Evolutionary conservation across 2,329 filamentous ascomycete genomes (phyloP).

Genomic region (Claviceps sp.): DNA sequence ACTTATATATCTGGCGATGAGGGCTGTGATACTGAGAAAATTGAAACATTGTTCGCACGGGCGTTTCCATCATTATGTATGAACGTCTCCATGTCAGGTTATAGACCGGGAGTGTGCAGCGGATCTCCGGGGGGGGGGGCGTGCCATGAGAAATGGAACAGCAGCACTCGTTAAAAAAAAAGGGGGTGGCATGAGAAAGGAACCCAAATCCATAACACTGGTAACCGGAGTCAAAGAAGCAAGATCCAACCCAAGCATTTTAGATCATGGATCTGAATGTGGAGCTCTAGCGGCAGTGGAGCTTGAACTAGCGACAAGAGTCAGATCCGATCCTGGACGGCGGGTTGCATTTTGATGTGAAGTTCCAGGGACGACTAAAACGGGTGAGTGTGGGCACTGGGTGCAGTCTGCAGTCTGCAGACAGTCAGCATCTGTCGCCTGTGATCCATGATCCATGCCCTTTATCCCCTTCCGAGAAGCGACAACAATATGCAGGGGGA

Average conservation of each 20-base stretch:
- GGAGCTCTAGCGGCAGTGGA: slow-evolving; percentile 19
- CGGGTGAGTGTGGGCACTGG: neutral
- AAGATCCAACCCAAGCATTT: slow-evolving; percentile 18
- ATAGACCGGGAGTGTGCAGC: neutral
- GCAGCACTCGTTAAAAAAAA: slow-evolving; percentile 12
- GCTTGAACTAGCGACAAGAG: neutral
- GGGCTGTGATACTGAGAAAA: neutral
- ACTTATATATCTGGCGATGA: neutral
- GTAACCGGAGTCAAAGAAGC: slow-evolving; percentile 16
- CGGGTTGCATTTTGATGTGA: neutral
- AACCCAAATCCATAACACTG: slow-evolving; percentile 19
- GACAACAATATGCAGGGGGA: neutral
- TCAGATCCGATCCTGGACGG: slow-evolving; percentile 6
- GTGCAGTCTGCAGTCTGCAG: neutral
- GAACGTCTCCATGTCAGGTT: neutral
- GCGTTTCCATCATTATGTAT: slow-evolving; percentile 17
- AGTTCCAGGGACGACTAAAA: neutral
- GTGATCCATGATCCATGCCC: neutral
- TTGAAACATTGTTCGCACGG: slow-evolving; percentile 1
- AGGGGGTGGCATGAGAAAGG: slow-evolving; percentile 19
- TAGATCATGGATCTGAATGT: slow-evolving; percentile 22
- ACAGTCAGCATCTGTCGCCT: neutral
- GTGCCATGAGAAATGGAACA: slow-evolving; percentile 18
- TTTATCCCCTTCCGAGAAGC: neutral
- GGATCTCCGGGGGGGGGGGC: slow-evolving; percentile 1